Evolutionary conservation across 345 rosid species (phyloP).

Genomic region (Dipteronia sinensis): DNA sequence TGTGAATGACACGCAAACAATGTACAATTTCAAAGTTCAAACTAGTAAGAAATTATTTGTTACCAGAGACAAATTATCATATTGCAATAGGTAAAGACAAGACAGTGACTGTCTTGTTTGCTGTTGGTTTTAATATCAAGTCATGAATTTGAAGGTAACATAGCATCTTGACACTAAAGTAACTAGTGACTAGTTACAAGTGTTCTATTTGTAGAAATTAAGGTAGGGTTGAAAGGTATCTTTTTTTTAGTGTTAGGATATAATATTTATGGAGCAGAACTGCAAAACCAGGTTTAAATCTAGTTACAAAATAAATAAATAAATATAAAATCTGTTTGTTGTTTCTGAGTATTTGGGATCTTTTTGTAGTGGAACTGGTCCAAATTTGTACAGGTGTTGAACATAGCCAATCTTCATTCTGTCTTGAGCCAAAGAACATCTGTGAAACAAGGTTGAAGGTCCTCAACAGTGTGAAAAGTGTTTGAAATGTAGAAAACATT

Average conservation of each 20-base stretch:
- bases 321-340: background rate
- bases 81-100: background rate
- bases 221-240: background rate
- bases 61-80: background rate
- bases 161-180: background rate
- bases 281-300: background rate
- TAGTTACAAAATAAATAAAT: too few relatives aligned
- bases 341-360: background rate
- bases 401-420: background rate
- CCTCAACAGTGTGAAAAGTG: background rate
- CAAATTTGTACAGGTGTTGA: background rate
- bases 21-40: too few relatives aligned
- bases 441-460: background rate
- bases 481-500: background rate
- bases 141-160: background rate
- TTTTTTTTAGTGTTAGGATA: background rate
- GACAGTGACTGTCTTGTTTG: background rate
- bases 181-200: background rate
- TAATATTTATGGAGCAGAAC: background rate
- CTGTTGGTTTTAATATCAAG: background rate
- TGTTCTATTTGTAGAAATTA: background rate
- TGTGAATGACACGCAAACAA: background rate
- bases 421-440: background rate
- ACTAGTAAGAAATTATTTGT: background rate
- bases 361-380: background rate